Evolutionary conservation across 495 filamentous ascomycete species (phyloP).

Genomic region (Trichoderma asperelloides): DNA sequence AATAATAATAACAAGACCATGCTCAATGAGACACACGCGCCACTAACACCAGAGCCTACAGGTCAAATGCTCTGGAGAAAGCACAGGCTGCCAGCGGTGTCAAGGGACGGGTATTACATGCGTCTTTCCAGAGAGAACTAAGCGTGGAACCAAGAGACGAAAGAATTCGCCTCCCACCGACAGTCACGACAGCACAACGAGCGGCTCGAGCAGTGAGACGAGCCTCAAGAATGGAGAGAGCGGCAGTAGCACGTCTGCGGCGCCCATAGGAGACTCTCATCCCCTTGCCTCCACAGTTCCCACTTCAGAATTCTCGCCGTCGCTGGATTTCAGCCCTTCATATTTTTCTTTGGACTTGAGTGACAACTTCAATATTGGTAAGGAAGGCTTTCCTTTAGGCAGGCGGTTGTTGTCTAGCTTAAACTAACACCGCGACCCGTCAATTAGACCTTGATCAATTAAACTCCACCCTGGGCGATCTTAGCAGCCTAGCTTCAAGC

Average conservation of each 20-base stretch:
- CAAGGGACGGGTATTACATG: not conserved
- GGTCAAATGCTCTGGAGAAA: constrained; percentile 2
- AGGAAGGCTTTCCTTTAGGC: not conserved
- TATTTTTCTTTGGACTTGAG: not conserved
- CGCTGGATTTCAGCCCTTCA: not conserved
- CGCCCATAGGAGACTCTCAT: not conserved
- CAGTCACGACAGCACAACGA: not conserved
- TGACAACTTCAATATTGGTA: not conserved
- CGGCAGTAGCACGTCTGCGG: not conserved
- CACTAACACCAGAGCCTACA: not conserved
- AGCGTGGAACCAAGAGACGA: constrained; percentile 1
- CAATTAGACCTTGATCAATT: not conserved
- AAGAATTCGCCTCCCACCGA: not conserved
- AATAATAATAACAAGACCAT: not conserved
- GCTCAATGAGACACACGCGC: not conserved
- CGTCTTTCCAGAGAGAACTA: not conserved
- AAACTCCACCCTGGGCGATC: not conserved
- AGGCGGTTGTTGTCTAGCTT: not conserved
- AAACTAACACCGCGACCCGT: not conserved
- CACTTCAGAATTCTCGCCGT: not conserved
- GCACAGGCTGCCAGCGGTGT: not conserved
- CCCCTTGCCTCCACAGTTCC: not conserved
- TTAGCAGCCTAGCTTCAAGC: not conserved
- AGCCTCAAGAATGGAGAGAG: not conserved
- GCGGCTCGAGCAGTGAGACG: not conserved